phyloP scores from a whole-genome alignment of 441 rosid species.

The Populus trichocarpa region DNA sequence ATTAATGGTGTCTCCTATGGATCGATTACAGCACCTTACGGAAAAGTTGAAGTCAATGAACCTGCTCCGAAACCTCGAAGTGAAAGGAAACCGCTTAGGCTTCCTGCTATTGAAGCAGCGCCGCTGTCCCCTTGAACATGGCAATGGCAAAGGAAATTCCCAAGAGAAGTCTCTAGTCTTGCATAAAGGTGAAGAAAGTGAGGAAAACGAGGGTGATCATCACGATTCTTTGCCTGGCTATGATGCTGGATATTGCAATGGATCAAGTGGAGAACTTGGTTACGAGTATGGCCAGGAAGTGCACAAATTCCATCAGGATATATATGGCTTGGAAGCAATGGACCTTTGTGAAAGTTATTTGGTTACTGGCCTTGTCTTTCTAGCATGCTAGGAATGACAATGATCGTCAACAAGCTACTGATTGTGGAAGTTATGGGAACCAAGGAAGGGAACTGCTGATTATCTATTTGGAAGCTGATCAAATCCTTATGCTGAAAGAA shows the following conservation, averaged over 20 bases:
- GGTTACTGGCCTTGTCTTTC: slow-evolving; percentile 76
- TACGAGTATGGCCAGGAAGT: slow-evolving; percentile 24
- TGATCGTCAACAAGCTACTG: slow-evolving; percentile 19
- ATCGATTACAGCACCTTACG: slow-evolving; percentile 24
- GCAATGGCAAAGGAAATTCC: neutral
- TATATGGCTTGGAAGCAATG: slow-evolving; percentile 66
- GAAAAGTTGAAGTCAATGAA: slow-evolving; percentile 20
- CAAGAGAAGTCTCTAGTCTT: slow-evolving; percentile 1
- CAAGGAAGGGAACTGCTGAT: slow-evolving; percentile 61
- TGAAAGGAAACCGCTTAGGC: slow-evolving; percentile 11
- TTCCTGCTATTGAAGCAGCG: slow-evolving; percentile 5
- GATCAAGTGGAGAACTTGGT: slow-evolving; percentile 12
- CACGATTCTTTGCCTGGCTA: neutral
- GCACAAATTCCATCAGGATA: slow-evolving; percentile 55
- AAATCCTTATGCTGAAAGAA: slow-evolving; percentile 45
- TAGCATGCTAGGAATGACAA: slow-evolving; percentile 24
- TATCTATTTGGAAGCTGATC: slow-evolving; percentile 58
- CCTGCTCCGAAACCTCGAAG: slow-evolving; percentile 13
- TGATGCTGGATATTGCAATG: neutral
- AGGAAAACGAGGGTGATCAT: slow-evolving; percentile 2
- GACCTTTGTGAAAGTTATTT: slow-evolving; percentile 73
- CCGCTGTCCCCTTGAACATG: slow-evolving; percentile 4
- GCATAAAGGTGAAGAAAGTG: slow-evolving; percentile 4
- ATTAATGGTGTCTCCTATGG: slow-evolving; percentile 30
- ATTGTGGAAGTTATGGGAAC: slow-evolving; percentile 24